Conservation (phyloP, 352 stramenopile genomes). For the Phytophthora meadii region DNA sequence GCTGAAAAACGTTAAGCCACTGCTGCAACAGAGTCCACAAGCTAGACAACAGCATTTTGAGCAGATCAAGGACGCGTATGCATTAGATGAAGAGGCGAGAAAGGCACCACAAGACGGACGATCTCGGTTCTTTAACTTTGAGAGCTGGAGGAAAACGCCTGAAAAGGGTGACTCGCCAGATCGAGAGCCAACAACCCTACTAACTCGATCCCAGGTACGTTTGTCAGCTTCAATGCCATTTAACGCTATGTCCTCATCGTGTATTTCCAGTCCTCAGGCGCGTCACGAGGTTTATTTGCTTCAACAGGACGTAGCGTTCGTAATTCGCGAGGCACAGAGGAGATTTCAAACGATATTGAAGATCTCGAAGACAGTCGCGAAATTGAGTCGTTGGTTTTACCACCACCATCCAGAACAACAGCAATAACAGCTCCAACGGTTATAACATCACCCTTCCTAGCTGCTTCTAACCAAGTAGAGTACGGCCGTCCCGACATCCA, state of each 20-base stretch:
- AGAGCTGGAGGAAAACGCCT: constrained; percentile 26
- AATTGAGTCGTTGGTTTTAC: constrained; percentile 18
- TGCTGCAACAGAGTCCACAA: constrained; percentile 21
- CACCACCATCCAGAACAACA: constrained; percentile 9
- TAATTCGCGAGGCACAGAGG: neutral
- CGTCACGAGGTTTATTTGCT: neutral
- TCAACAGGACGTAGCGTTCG: constrained; percentile 7
- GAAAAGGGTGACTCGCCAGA: constrained; percentile 7
- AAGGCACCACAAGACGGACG: constrained; percentile 27
- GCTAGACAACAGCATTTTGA: constrained; percentile 52
- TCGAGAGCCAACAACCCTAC: neutral
- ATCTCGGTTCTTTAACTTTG: constrained; percentile 29
- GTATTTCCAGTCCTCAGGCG: constrained; percentile 10
- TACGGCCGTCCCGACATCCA: constrained; percentile 14
- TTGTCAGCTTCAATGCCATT: neutral
- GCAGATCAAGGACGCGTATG: constrained; percentile 59
- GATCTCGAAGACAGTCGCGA: constrained; percentile 18
- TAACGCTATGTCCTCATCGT: neutral
- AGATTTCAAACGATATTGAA: constrained; percentile 5
- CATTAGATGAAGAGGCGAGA: constrained; percentile 41
- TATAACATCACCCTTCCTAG: neutral
- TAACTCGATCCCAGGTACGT: constrained; percentile 21
- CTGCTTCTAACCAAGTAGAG: constrained; percentile 20
- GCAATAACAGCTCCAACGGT: constrained; percentile 14
- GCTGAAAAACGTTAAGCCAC: constrained; percentile 38